phyloP scores from a whole-genome alignment of 2,329 filamentous ascomycete genomes.

The Pseudodiploospora longispora region DNA sequence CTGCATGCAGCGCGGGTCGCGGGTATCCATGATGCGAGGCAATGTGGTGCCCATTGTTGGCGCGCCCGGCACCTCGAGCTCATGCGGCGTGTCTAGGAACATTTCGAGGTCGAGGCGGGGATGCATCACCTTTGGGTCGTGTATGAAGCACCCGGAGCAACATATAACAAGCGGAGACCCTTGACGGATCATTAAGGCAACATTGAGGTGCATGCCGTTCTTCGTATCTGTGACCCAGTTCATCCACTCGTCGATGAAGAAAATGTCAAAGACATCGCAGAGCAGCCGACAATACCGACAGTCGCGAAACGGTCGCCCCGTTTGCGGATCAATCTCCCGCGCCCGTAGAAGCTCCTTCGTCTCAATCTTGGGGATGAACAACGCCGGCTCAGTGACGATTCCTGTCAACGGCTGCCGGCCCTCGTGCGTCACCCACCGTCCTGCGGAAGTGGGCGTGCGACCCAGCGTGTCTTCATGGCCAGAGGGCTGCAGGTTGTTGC shows the following conservation, averaged over 20 bases:
- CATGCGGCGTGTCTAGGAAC: background rate
- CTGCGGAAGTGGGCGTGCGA: background rate
- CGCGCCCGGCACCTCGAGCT: background rate
- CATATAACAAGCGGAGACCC: background rate
- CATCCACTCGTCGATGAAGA: background rate
- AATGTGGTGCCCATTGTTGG: background rate
- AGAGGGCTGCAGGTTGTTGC: conserved; percentile 5
- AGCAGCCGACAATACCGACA: conserved; percentile 5
- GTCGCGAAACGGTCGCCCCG: background rate
- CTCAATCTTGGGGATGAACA: background rate
- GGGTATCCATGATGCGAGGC: background rate
- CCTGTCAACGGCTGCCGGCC: background rate
- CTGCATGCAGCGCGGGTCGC: background rate
- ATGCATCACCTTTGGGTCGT: background rate
- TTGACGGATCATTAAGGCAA: background rate
- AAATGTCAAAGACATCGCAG: conserved; percentile 3
- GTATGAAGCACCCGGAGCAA: background rate
- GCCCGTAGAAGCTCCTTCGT: background rate
- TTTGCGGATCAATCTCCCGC: background rate
- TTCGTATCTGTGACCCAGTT: conserved; percentile 1
- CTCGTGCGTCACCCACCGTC: background rate
- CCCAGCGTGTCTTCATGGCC: conserved; percentile 1
- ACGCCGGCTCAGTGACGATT: background rate
- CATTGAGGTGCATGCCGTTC: background rate
- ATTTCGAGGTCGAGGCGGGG: background rate